Base-by-base conservation (phyloP, 495 filamentous ascomycete species). In the Penicillium paxilli region DNA sequence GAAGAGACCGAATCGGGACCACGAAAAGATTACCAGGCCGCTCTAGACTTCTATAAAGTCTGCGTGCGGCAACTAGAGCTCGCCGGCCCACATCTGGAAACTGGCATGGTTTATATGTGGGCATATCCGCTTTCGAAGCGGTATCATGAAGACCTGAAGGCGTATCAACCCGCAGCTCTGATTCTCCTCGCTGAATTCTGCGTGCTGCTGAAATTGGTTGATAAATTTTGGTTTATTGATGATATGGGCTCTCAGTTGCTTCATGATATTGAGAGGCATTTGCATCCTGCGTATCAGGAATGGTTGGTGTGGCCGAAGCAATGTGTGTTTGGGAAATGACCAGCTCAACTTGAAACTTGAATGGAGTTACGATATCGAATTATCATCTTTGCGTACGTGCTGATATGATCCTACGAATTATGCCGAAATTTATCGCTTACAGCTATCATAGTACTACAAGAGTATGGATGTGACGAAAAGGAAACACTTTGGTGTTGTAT, bases 121-220 rank as follows among this genome's bases (percentile, higher is more conserved):
- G 71, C 67, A 10, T 69, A 80, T 14, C 75, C 75, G 17, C 58
- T 81, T 6, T 72, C 72, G 1, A 60, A 72, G 6, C 54, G 61
- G 1, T 83, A 82, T 54, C 60, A 80, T 17, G 60, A 68, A 1
- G 65, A 77, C 20, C 68, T 81, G 10, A 68, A 72, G 20, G 51
- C 72, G 35, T 65, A 63, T 17, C 68, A 73, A 19, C 80, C 82
- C 0, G 73, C 77, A n/a, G 78, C 83, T 11, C 57, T 79, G 12
- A 58, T 79, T 19, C 35, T 75, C 11, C 50, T 78, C 10, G 68
- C 69, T 20, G 65, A 77, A 44, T 79, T 65, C 53, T 76, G 70
- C 44, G 60, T 76, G 4, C 52, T 76, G 14, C 48, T 79, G 5
- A 68, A 74, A 35, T 51, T 67, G 14, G 41, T 78, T 10, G 64